Base-by-base conservation (phyloP, 108 stramenopile genomes). In the Pseudonitzschia pungens region DNA sequence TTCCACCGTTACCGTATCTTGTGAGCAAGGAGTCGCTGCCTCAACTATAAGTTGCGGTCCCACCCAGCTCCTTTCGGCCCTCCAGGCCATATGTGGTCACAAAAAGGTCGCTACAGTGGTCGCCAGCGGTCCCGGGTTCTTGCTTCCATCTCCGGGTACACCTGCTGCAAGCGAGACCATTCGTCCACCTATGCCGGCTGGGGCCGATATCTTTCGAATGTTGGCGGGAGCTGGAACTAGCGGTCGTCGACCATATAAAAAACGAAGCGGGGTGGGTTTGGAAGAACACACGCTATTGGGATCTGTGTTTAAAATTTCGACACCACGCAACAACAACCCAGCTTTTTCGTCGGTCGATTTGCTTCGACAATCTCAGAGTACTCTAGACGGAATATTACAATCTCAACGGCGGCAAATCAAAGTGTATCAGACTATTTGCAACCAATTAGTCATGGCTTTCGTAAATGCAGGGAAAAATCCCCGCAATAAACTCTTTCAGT, bases 241-340 rank as follows among this genome's bases (percentile, higher is more conserved):
- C 28, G 8, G 27, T 31, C 21, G 26, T 6, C 74, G 65, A 1
- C 76, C 79, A 18, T 90, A 90, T 52, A 40, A 74, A 48, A 80
- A 77, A 65, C 86, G 94, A 36, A 89, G 87, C 32, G 94, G 94
- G 12, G 89, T 89, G 2, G 94, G 75, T 7, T 50, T 96, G 22
- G 94, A 96, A 74, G 85, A 87, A 72, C 70, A 87, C 31, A 96
- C 94, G 11, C 22, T 96, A 7, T 73, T 96, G 77, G 94, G 94
- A 11, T 22, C 79, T 18, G 77, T 83, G 20, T 67, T 93, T 45
- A 70, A 87, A n/a, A 48, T 90, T 48, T 91, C 91, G 12, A 24
- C 83, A 6, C 89, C 94, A 40, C 69, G 53, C n/a, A 79, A 87
- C 44, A 75, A 84, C 62, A 82, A 82, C 73, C 71, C 81, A 14